A percentile compares a stretch with the other conserved stretches of the same genome.
Conservation (phyloP, 2,329 filamentous ascomycete species). For the Acarospora socialis region DNA sequence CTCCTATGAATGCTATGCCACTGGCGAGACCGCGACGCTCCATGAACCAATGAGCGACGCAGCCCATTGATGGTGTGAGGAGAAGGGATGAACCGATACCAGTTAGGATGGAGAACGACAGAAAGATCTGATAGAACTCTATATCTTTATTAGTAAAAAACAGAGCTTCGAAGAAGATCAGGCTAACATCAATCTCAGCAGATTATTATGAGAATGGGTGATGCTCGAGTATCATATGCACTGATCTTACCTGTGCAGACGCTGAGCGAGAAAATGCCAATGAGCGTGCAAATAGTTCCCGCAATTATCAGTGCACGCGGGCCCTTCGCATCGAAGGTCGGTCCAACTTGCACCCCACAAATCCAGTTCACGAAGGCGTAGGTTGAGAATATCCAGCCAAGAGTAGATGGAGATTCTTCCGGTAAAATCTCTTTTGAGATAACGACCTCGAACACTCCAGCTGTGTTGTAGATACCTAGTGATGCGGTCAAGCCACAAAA, state of each 20-base stretch:
- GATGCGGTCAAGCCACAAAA: constrained; percentile 21
- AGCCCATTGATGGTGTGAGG: constrained; percentile 23
- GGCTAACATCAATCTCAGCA: neutral
- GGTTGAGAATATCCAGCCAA: constrained; percentile 20
- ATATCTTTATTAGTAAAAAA: constrained; percentile 3
- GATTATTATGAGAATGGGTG: no score
- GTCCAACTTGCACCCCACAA: constrained; percentile 19
- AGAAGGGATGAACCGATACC: constrained; percentile 26
- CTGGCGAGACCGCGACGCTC: constrained; percentile 23
- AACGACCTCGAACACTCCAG: constrained; percentile 16
- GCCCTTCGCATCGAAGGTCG: constrained; percentile 20
- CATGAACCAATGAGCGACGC: constrained; percentile 27
- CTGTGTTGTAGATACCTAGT: constrained; percentile 27
- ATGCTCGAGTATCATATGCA: no score
- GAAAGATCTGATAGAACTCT: constrained; percentile 29
- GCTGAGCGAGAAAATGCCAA: constrained; percentile 14
- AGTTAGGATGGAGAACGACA: constrained; percentile 26
- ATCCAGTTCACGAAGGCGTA: constrained; percentile 20
- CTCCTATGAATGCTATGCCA: constrained; percentile 26
- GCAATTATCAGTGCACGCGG: constrained; percentile 15
- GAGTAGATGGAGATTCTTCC: constrained; percentile 6
- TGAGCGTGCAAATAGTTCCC: constrained; percentile 14
- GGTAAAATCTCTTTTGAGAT: constrained; percentile 12
- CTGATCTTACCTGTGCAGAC: constrained; percentile 16
- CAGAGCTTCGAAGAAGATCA: constrained; percentile 4